These are phyloP conservation scores for Coniochaeta sp. DNA, from an alignment of 2,329 filamentous ascomycete species.

Conservation along the genomic window DNA sequence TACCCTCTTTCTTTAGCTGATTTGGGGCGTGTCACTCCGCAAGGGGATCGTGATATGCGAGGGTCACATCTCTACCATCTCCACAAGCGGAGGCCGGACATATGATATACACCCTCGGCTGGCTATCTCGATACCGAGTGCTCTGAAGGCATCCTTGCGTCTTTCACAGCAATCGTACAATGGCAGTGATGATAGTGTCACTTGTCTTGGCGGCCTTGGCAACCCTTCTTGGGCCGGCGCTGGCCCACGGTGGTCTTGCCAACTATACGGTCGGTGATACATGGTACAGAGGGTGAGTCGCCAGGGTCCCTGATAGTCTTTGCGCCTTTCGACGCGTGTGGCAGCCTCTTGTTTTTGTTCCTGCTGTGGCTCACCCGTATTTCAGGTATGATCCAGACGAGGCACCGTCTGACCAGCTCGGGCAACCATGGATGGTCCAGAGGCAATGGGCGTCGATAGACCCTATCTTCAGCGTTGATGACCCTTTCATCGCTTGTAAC, in stretches of 20 bases:
- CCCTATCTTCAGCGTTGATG: slow-evolving; percentile 25
- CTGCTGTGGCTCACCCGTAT: not conserved
- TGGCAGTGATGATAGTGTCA: slow-evolving; percentile 5
- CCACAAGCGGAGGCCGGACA: not conserved
- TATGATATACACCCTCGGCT: slow-evolving; percentile 9
- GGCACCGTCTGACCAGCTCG: slow-evolving; percentile 21
- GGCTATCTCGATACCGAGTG: not conserved
- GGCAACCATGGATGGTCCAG: slow-evolving; percentile 29
- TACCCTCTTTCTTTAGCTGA: not conserved
- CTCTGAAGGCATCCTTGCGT: not conserved
- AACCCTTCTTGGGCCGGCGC: slow-evolving; percentile 7
- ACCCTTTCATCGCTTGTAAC: slow-evolving; percentile 28
- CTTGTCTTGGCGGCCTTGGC: slow-evolving; percentile 15
- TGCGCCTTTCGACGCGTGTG: not conserved
- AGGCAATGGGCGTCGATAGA: slow-evolving; percentile 29
- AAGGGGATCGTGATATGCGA: not conserved
- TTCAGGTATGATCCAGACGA: slow-evolving; percentile 26
- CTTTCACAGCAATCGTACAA: not conserved
- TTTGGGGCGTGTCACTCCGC: not conserved
- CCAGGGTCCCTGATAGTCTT: not conserved
- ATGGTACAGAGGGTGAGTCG: slow-evolving; percentile 30
- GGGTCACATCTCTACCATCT: not conserved
- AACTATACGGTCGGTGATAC: slow-evolving; percentile 33
- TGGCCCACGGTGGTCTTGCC: slow-evolving; percentile 27
- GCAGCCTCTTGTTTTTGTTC: not conserved